phyloP scores from a whole-genome alignment of 352 stramenopile genomes.

The Globisporangium paroecandrum region DNA sequence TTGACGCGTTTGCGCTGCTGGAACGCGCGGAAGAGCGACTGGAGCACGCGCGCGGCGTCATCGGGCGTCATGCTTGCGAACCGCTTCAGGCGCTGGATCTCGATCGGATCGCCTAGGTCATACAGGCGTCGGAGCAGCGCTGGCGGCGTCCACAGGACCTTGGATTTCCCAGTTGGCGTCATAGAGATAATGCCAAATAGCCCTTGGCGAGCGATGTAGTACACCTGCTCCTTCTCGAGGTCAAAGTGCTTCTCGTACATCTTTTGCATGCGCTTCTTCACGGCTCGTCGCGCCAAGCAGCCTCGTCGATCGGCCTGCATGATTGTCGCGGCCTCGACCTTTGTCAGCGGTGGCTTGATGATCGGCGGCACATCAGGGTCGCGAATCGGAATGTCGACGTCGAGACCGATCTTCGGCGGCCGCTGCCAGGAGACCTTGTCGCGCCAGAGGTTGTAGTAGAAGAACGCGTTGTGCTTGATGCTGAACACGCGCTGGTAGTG shows the following conservation, averaged over 20 bases:
- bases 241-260: constrained; percentile 76
- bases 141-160: constrained; percentile 28
- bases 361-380: constrained; percentile 54
- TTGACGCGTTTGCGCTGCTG: constrained; percentile 36
- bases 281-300: constrained; percentile 25
- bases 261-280: constrained; percentile 22
- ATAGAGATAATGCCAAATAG: constrained; percentile 12
- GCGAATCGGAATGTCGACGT: constrained; percentile 64
- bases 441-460: constrained; percentile 76
- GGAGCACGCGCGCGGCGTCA: constrained; percentile 54
- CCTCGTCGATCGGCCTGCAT: constrained; percentile 44
- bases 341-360: constrained; percentile 51
- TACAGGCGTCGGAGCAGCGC: constrained; percentile 49
- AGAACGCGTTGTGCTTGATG: constrained; percentile 70
- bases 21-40: constrained; percentile 43
- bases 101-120: constrained; percentile 58
- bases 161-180: constrained; percentile 11
- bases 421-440: constrained; percentile 44
- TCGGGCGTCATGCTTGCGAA: constrained; percentile 46
- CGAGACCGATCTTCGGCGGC: constrained; percentile 31
- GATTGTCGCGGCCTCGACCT: constrained; percentile 40
- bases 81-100: constrained; percentile 48
- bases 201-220: constrained; percentile 34
- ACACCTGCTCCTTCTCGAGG: constrained; percentile 47
- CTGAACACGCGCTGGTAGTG: constrained; percentile 75